Percentiles rank a stretch among this genome's conserved stretches.
phyloP scores from a whole-genome alignment of 2,329 filamentous ascomycete genomes.

The Penicillium sp. region DNA sequence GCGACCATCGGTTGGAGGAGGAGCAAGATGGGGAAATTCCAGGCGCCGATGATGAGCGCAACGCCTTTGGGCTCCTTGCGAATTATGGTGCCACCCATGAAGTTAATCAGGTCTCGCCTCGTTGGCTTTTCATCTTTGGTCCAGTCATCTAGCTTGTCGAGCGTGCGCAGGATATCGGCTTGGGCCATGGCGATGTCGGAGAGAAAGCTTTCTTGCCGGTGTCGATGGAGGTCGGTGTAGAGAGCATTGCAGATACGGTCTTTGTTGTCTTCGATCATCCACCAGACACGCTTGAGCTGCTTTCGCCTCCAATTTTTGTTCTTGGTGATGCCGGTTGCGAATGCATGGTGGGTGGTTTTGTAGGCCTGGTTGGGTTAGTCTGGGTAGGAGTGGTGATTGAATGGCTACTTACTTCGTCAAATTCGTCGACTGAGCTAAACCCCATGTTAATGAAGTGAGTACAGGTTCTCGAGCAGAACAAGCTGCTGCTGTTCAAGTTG shows the following conservation, averaged over 20 bases:
- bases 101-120: constrained; percentile 32
- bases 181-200: constrained; percentile 29
- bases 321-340: constrained; percentile 19
- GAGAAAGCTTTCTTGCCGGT: constrained; percentile 20
- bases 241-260: constrained; percentile 19
- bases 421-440: constrained; percentile 19
- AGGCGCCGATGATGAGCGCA: constrained; percentile 50
- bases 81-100: constrained; percentile 37
- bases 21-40: constrained; percentile 53
- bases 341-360: constrained; percentile 12
- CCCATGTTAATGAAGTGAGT: constrained; percentile 5
- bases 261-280: constrained; percentile 27
- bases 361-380: constrained; percentile 17
- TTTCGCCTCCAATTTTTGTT: constrained; percentile 21
- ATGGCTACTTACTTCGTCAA: constrained; percentile 15
- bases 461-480: not conserved
- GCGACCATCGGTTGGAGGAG: constrained; percentile 46
- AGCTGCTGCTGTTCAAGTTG: not conserved
- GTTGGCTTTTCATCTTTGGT: constrained; percentile 39
- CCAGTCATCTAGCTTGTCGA: constrained; percentile 48
- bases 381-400: not conserved
- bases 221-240: constrained; percentile 20
- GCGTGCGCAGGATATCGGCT: constrained; percentile 41
- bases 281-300: constrained; percentile 25
- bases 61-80: constrained; percentile 52